Evolutionary conservation across 371 early-diverging fungal genomes (phyloP), one percentile per base, ranked within the genome.

Genomic region (Mortierella polycephala): DNA sequence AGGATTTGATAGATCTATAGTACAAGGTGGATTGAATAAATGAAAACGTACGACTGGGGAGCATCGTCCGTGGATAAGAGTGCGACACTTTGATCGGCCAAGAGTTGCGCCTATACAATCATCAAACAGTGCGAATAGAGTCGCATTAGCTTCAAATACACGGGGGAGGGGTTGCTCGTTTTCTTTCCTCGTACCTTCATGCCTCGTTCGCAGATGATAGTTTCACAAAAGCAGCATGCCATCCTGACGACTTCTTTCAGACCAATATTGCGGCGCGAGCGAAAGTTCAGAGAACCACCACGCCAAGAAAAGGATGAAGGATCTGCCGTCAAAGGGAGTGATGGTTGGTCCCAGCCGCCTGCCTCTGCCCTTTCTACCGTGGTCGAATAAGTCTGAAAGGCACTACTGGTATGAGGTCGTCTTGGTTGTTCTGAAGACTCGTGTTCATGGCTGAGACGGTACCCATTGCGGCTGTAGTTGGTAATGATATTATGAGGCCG

Each of bases 11-110:
- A n/a, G 54, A 30, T 30, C 4, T 30, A 30, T 30, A 30, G 4
- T 30, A 30, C 30, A 10, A 21, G 37, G n/a, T 9, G 7, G 30
- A 42, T 2, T 13, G 30, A 37, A 45, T 14, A 0, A 57, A 21
- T 21, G 13, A 1, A 10, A 20, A 41, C 85, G 79, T 91, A 94
- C 95, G 89, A 72, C 69, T 87, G 85, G 1, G 95, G 94, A 7
- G 95, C 94, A 57, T 89, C 86, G 60, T 97, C 96, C 0, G 97
- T 97, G 10, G 95, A 94, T 60, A 85, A 90, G n/a, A 94, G 81
- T 56, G 92, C 92, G 46, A 96, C 91, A 20, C 90, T 88, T 61
- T 91, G 93, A 81, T 97, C 96, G 0, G 97, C 96, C 21, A 97
- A 81, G 7, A 77, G 69, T 42, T 77, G 77, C 9, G 77, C 77